Evolutionary conservation across 495 filamentous ascomycete species (phyloP).

Genomic region (Articulospora tetracladia): DNA sequence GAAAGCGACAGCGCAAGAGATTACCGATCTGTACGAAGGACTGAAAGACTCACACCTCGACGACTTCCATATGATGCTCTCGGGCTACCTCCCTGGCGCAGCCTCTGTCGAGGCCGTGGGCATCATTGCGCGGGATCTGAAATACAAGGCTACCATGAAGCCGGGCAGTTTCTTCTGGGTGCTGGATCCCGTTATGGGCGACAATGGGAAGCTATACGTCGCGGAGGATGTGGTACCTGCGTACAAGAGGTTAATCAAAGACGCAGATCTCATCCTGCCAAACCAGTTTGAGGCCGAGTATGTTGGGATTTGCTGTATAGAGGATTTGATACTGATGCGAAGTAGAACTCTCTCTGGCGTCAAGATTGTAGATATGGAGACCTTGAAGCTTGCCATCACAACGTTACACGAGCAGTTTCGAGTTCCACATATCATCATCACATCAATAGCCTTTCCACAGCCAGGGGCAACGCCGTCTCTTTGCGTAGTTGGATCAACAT

Average conservation of each 20-base stretch:
- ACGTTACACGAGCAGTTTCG: slow-evolving; percentile 71
- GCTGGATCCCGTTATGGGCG: slow-evolving; percentile 98
- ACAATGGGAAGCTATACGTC: slow-evolving; percentile 88
- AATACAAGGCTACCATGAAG: slow-evolving; percentile 54
- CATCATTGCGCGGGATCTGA: slow-evolving; percentile 74
- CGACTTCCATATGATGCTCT: slow-evolving; percentile 87
- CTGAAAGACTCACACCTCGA: slow-evolving; percentile 76
- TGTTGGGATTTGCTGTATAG: slow-evolving; percentile 23
- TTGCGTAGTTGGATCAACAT: slow-evolving; percentile 73
- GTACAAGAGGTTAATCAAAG: slow-evolving; percentile 72
- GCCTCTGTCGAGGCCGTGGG: slow-evolving; percentile 81
- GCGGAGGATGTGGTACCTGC: slow-evolving; percentile 82
- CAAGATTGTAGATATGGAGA: slow-evolving; percentile 71
- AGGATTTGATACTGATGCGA: slow-evolving; percentile 1
- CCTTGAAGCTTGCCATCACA: slow-evolving; percentile 68
- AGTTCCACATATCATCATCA: slow-evolving; percentile 90
- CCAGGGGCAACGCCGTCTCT: slow-evolving; percentile 45
- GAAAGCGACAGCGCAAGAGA: slow-evolving; percentile 73
- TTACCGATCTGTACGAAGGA: slow-evolving; percentile 79
- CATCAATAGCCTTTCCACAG: slow-evolving; percentile 60
- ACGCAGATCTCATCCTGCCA: slow-evolving; percentile 89
- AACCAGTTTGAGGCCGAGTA: slow-evolving; percentile 98
- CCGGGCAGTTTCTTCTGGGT: slow-evolving; percentile 92
- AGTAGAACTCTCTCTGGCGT: slow-evolving; percentile 73
- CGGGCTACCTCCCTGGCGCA: slow-evolving; percentile 87